Evolutionary conservation across 2,329 filamentous ascomycete genomes (phyloP).

Genomic region (Neonectria faginata): DNA sequence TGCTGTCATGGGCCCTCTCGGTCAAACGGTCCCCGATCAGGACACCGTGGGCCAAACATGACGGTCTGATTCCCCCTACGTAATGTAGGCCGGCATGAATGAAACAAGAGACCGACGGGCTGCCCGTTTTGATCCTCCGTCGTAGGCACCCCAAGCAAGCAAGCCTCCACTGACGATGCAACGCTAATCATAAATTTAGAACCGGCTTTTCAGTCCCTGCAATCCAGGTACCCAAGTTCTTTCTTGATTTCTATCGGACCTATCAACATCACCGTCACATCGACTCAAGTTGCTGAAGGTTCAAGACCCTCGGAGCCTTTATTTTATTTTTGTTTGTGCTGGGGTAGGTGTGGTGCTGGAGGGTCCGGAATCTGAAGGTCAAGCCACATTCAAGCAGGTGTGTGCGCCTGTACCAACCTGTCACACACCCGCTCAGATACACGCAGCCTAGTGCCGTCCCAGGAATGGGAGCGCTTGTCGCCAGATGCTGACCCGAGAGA

Average conservation of each 20-base stretch:
- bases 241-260: constrained; percentile 8
- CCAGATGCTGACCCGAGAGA: constrained; percentile 30
- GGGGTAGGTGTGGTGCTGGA: not conserved
- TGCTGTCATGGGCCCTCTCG: not conserved
- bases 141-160: constrained; percentile 12
- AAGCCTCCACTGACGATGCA: constrained; percentile 25
- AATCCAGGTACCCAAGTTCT: constrained; percentile 6
- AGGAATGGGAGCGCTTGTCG: constrained; percentile 31
- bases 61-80: constrained; percentile 11
- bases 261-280: not conserved
- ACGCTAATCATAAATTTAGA: constrained; percentile 32
- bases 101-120: constrained; percentile 17
- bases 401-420: constrained; percentile 4
- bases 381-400: not conserved
- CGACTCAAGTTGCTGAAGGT: not conserved
- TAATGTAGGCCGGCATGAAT: constrained; percentile 14
- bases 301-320: not conserved
- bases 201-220: constrained; percentile 13
- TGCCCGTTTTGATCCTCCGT: constrained; percentile 15
- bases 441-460: constrained; percentile 20
- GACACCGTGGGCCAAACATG: constrained; percentile 9
- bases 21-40: constrained; percentile 20
- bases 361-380: not conserved
- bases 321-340: not conserved
- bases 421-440: constrained; percentile 17